Evolutionary conservation across 352 stramenopile species (phyloP).

Genomic region (Pythium brachiatum): DNA sequence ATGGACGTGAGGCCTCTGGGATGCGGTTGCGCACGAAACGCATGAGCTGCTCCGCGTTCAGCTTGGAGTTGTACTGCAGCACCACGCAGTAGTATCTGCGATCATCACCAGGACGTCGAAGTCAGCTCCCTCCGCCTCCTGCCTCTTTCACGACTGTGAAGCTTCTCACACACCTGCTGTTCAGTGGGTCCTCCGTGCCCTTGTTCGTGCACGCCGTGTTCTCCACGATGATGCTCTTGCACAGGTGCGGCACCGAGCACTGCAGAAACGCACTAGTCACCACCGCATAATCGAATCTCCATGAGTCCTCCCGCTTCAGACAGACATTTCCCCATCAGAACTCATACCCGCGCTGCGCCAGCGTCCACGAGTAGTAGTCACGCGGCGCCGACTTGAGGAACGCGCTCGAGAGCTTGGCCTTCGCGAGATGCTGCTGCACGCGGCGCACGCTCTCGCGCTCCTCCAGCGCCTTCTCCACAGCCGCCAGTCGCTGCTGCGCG

Average conservation of each 20-base stretch:
- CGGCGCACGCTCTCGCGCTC: constrained; percentile 52
- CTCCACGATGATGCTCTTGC: constrained; percentile 90
- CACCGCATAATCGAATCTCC: too few relatives aligned
- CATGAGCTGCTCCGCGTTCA: constrained; percentile 80
- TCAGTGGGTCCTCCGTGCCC: constrained; percentile 52
- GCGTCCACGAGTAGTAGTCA: constrained; percentile 77
- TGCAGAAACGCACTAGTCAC: constrained; percentile 52
- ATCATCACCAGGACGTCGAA: too few relatives aligned
- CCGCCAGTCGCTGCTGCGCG: constrained; percentile 35
- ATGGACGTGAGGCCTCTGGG: constrained; percentile 45
- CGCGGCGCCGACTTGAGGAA: constrained; percentile 60
- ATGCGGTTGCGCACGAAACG: constrained; percentile 73
- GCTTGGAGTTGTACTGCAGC: constrained; percentile 83
- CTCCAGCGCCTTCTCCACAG: constrained; percentile 43
- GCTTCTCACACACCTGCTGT: constrained; percentile 40
- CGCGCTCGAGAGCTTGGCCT: constrained; percentile 48
- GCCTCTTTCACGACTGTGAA: too few relatives aligned
- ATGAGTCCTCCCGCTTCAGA: not conserved
- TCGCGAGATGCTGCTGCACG: constrained; percentile 43
- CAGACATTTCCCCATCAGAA: not conserved
- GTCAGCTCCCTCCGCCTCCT: too few relatives aligned
- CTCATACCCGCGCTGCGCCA: constrained; percentile 55
- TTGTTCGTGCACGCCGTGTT: constrained; percentile 74
- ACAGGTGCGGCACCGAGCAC: constrained; percentile 68
- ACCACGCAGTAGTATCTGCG: constrained; percentile 81